Evolutionary conservation across 2,329 filamentous ascomycete species (phyloP).

Genomic region (Aspergillus felis): DNA sequence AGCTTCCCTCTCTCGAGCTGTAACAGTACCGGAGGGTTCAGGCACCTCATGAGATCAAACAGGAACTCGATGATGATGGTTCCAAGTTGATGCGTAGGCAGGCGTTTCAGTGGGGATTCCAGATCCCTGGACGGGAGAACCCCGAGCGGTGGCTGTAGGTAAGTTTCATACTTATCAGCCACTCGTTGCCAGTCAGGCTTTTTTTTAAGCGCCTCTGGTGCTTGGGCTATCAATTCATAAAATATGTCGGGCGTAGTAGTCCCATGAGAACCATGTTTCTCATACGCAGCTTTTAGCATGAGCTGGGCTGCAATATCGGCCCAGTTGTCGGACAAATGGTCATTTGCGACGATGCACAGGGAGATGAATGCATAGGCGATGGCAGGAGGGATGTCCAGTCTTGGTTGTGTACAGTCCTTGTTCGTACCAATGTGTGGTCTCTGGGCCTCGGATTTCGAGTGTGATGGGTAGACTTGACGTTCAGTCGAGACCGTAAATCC

Average conservation of each 20-base stretch:
- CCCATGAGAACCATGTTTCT: constrained; percentile 44
- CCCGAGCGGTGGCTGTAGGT: constrained; percentile 16
- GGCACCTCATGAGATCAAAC: constrained; percentile 37
- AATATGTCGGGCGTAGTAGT: constrained; percentile 34
- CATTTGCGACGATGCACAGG: constrained; percentile 40
- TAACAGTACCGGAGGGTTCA: constrained; percentile 47
- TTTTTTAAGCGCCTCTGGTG: constrained; percentile 30
- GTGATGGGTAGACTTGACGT: neutral
- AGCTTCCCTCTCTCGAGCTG: constrained; percentile 51
- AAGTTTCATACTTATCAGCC: constrained; percentile 15
- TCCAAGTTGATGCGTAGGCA: constrained; percentile 39
- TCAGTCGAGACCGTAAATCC: neutral
- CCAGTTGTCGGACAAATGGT: constrained; percentile 36
- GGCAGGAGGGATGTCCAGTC: constrained; percentile 26
- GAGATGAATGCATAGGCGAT: constrained; percentile 48
- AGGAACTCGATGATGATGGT: constrained; percentile 40
- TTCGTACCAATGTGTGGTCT: neutral
- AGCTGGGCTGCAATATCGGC: constrained; percentile 45
- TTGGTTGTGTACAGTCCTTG: neutral
- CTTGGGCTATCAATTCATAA: constrained; percentile 46
- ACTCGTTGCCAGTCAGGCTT: constrained; percentile 31
- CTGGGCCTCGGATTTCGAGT: neutral
- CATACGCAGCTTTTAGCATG: constrained; percentile 49
- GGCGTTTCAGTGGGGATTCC: constrained; percentile 20
- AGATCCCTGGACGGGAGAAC: constrained; percentile 23